Evolutionary conservation across 2,329 filamentous ascomycete species (phyloP).

Genomic region (Pseudogymnoascus destructans): DNA sequence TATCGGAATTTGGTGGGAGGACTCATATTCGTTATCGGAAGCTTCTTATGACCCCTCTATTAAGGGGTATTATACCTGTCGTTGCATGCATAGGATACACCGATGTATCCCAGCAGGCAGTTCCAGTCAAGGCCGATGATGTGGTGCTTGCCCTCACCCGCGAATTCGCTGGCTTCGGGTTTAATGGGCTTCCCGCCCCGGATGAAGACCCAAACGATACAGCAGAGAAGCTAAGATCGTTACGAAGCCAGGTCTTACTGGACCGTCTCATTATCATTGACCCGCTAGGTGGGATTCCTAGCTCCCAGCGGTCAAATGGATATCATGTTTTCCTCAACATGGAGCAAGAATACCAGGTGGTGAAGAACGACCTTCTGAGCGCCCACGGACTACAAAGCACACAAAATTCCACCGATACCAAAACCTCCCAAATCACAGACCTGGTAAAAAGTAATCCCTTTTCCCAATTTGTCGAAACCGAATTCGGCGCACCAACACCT

Average conservation of each 20-base stretch:
- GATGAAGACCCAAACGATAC: conserved; percentile 32
- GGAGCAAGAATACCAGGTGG: conserved; percentile 69
- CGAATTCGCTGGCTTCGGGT: conserved; percentile 58
- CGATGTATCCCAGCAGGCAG: conserved; percentile 33
- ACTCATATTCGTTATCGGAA: conserved; percentile 33
- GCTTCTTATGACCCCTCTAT: conserved; percentile 51
- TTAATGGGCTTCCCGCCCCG: conserved; percentile 22
- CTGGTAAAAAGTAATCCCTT: background rate
- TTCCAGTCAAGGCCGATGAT: conserved; percentile 43
- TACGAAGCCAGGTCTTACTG: conserved; percentile 45
- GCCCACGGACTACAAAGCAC: conserved; percentile 21
- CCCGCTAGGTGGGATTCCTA: conserved; percentile 70
- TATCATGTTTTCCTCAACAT: conserved; percentile 85
- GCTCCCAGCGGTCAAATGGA: conserved; percentile 43
- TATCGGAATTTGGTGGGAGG: conserved; percentile 15
- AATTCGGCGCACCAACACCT: background rate
- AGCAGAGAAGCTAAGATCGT: conserved; percentile 28
- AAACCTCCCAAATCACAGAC: background rate
- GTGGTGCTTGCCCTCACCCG: conserved; percentile 64
- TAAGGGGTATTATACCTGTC: conserved; percentile 56
- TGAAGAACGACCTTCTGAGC: conserved; percentile 45
- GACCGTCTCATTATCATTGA: conserved; percentile 86
- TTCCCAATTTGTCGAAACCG: conserved; percentile 10
- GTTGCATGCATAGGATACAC: conserved; percentile 52
- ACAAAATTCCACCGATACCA: conserved; percentile 20